Percentiles rank a stretch among this genome's conserved stretches.
Evolutionary conservation across 2,329 filamentous ascomycete species (phyloP).

Genomic region (Phaeophleospora eucalypticola): DNA sequence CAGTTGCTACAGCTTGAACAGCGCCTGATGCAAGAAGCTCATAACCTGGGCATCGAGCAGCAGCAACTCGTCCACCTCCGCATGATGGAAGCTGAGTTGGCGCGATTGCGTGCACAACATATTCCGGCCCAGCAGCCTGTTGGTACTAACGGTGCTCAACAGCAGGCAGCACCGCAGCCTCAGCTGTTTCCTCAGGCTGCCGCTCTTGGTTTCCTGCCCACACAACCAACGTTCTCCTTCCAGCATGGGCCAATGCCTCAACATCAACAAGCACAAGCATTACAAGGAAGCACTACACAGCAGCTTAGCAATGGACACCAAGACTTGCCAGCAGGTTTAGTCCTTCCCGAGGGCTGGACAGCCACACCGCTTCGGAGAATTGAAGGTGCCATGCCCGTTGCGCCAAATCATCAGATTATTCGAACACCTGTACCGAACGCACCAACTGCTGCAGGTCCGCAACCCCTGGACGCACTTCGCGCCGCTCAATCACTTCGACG

Average conservation of each 20-base stretch:
- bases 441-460: too few species aligned
- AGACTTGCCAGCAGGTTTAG: constrained; percentile 48
- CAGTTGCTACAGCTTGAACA: constrained; percentile 65
- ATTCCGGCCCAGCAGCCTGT: constrained; percentile 21
- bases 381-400: background rate
- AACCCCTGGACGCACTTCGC: too few species aligned
- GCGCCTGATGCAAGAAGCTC: constrained; percentile 64
- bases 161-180: constrained; percentile 12
- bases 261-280: constrained; percentile 8
- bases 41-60: constrained; percentile 58
- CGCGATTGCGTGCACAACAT: constrained; percentile 53
- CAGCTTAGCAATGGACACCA: constrained; percentile 41
- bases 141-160: constrained; percentile 14
- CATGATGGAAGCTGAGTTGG: constrained; percentile 62
- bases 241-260: too few species aligned
- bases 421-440: too few species aligned
- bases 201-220: constrained; percentile 8
- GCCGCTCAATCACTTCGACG: too few species aligned
- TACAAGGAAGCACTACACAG: constrained; percentile 24
- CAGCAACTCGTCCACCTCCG: constrained; percentile 67
- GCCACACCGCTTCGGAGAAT: constrained; percentile 37
- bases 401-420: too few species aligned
- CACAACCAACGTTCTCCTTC: too few species aligned
- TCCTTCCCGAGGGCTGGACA: constrained; percentile 51
- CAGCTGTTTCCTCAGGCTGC: constrained; percentile 2